These are phyloP conservation scores for Rhodofomes roseus DNA, from an alignment of 1,284 basidiomycete species.

Conservation along the genomic window DNA sequence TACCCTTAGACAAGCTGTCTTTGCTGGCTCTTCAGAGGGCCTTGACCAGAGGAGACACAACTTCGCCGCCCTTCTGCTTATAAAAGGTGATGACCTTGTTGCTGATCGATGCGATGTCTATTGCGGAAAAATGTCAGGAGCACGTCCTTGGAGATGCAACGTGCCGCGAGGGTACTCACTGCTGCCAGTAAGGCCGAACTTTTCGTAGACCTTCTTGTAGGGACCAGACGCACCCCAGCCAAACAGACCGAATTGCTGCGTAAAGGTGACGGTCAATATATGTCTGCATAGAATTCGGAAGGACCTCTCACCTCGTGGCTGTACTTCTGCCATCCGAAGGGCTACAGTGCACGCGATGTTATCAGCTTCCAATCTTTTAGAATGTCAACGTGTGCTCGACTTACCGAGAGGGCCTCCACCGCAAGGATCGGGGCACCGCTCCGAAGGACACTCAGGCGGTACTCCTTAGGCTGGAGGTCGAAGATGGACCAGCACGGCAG, in stretches of 20 bases:
- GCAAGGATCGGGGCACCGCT: slow-evolving; percentile 89
- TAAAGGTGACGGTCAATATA: slow-evolving; percentile 10
- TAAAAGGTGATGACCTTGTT: slow-evolving; percentile 89
- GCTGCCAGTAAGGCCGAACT: slow-evolving; percentile 81
- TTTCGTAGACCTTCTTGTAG: slow-evolving; percentile 85
- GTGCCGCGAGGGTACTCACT: slow-evolving; percentile 41
- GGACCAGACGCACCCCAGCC: slow-evolving; percentile 90
- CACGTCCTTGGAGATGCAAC: slow-evolving; percentile 1
- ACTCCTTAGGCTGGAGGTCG: slow-evolving; percentile 79
- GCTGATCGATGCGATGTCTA: slow-evolving; percentile 76
- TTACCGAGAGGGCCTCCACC: slow-evolving; percentile 78
- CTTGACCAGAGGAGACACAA: slow-evolving; percentile 79
- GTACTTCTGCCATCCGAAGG: slow-evolving; percentile 83
- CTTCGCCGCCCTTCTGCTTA: slow-evolving; percentile 71
- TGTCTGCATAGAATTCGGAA: not conserved
- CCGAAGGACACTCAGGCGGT: slow-evolving; percentile 82
- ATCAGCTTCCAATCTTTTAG: not conserved
- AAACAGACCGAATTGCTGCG: slow-evolving; percentile 71
- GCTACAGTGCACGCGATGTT: slow-evolving; percentile 33
- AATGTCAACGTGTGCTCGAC: slow-evolving; percentile 16
- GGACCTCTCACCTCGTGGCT: slow-evolving; percentile 64
- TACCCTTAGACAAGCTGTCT: slow-evolving; percentile 10
- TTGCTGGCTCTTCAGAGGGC: slow-evolving; percentile 38
- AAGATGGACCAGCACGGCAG: slow-evolving; percentile 91
- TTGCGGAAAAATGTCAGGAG: slow-evolving; percentile 10